A percentile compares a stretch with the other conserved stretches of the same genome.
Conservation (phyloP, 495 filamentous ascomycete species). For the Apodospora peruviana region DNA sequence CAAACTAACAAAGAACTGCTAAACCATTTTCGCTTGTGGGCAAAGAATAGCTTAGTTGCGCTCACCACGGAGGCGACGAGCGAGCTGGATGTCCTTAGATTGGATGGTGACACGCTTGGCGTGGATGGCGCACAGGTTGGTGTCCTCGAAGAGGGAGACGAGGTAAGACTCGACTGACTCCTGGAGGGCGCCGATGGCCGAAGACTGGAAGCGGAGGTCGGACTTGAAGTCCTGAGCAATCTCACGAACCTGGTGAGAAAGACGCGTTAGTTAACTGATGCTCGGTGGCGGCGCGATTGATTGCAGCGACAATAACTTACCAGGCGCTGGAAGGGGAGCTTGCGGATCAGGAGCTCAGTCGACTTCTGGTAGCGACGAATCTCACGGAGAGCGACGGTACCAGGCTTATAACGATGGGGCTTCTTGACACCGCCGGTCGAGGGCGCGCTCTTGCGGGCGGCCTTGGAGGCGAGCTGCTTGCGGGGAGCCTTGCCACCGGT, state of each 20-base stretch:
- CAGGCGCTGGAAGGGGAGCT: slow-evolving; percentile 99
- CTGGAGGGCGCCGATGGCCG: slow-evolving; percentile 98
- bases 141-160: slow-evolving; percentile 99
- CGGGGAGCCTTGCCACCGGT: slow-evolving; percentile 99
- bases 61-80: slow-evolving; percentile 94
- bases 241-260: slow-evolving; percentile 66
- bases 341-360: slow-evolving; percentile 99
- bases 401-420: slow-evolving; percentile 99
- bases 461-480: slow-evolving; percentile 77
- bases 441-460: slow-evolving; percentile 50
- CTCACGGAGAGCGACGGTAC: slow-evolving; percentile 99
- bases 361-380: slow-evolving; percentile 99
- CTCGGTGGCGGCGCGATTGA: slow-evolving; percentile 2
- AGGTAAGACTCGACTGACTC: slow-evolving; percentile 99
- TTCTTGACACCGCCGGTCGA: slow-evolving; percentile 90
- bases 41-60: slow-evolving; percentile 48
- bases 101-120: slow-evolving; percentile 99
- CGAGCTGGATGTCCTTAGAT: slow-evolving; percentile 94
- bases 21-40: too few relatives aligned
- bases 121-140: slow-evolving; percentile 99
- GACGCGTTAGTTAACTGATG: slow-evolving; percentile 25
- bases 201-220: slow-evolving; percentile 99
- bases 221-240: slow-evolving; percentile 99
- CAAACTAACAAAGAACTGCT: slow-evolving; percentile 8
- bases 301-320: slow-evolving; percentile 37